Evolutionary conservation across 345 rosid genomes (phyloP).

Genomic region (Sonneratia caseolaris): DNA sequence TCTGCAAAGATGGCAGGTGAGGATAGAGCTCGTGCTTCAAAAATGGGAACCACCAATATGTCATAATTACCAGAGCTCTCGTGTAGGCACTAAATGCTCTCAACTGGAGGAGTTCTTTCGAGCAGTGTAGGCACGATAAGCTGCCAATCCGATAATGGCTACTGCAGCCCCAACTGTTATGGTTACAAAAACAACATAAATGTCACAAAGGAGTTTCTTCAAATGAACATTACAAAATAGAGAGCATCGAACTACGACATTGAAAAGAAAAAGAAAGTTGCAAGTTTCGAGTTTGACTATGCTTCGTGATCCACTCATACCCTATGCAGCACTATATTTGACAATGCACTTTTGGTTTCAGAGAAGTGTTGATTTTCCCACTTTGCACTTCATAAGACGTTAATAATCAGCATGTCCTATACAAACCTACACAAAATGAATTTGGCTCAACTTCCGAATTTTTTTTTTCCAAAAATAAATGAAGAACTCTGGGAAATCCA

Average conservation of each 20-base stretch:
- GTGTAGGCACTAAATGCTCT: background rate
- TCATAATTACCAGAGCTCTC: background rate
- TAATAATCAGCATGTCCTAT: background rate
- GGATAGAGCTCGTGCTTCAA: background rate
- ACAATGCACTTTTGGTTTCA: background rate
- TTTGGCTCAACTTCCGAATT: background rate
- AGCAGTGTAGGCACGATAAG: slow-evolving; percentile 77
- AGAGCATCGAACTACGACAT: background rate
- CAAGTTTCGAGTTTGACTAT: background rate
- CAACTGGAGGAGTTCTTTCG: slow-evolving; percentile 53
- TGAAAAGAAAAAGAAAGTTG: background rate
- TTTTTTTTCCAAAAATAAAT: too few species aligned
- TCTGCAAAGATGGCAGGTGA: background rate
- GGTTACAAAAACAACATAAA: background rate
- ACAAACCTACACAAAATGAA: too few species aligned
- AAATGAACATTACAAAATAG: background rate
- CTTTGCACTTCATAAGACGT: background rate
- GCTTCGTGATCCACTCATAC: background rate
- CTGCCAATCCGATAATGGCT: slow-evolving; percentile 81
- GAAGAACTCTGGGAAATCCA: too few species aligned
- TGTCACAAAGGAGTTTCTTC: background rate
- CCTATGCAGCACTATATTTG: background rate
- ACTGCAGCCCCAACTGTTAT: slow-evolving; percentile 88
- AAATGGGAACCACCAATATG: background rate
- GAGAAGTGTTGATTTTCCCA: background rate